Percentiles rank a stretch among this genome's conserved stretches.
These are phyloP conservation scores for Ichthyophthirius multifiliis DNA, from an alignment of 169 alveolate genomes.

Conservation along the genomic window DNA sequence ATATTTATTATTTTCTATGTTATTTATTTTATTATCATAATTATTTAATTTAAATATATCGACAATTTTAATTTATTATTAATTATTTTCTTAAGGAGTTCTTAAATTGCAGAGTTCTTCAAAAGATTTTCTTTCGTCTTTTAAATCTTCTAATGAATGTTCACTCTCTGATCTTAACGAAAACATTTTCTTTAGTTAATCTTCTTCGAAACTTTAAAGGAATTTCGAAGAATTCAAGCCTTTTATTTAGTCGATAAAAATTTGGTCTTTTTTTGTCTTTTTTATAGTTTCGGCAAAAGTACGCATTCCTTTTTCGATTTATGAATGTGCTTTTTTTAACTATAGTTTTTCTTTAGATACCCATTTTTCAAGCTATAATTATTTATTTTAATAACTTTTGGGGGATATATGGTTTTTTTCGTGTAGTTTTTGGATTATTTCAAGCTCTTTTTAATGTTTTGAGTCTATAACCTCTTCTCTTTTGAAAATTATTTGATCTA, in stretches of 20 bases:
- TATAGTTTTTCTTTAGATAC: background rate
- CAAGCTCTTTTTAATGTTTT: background rate
- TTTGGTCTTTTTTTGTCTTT: background rate
- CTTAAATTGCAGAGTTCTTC: background rate
- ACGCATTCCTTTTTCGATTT: background rate
- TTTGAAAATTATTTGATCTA: background rate
- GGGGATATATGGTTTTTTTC: background rate
- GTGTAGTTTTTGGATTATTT: background rate
- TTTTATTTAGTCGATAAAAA: background rate
- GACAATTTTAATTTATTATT: background rate
- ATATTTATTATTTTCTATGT: no score
- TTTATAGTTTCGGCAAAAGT: background rate
- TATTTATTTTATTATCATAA: no score
- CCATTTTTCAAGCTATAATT: constrained; percentile 8
- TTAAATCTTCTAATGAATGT: background rate
- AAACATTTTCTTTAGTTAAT: background rate
- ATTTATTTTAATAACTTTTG: background rate
- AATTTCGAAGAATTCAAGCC: background rate
- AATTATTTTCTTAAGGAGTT: background rate
- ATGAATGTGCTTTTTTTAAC: background rate
- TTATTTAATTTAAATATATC: background rate
- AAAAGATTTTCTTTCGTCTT: background rate
- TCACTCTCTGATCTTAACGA: background rate
- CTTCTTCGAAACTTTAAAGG: background rate
- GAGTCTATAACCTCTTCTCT: constrained; percentile 1